phyloP scores from a whole-genome alignment of 345 rosid genomes.

The Trapa incisa region DNA sequence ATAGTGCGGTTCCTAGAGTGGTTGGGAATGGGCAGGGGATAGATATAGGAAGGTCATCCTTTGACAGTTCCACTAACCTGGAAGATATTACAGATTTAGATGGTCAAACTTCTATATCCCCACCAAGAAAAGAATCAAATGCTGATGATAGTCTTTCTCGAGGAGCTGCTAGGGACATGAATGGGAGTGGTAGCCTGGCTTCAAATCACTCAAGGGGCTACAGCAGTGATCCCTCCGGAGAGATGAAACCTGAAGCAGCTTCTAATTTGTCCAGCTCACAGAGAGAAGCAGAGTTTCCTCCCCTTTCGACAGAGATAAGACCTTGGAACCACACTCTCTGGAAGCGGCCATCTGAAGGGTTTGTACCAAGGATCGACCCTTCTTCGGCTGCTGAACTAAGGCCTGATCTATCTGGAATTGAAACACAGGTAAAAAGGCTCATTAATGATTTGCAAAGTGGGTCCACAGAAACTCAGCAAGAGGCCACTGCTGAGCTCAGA shows the following conservation, averaged over 20 bases:
- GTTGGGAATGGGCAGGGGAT: constrained; percentile 38
- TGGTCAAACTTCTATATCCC: constrained; percentile 34
- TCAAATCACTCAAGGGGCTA: constrained; percentile 45
- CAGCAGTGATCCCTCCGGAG: constrained; percentile 75
- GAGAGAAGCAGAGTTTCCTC: constrained; percentile 48
- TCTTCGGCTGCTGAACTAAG: constrained; percentile 55
- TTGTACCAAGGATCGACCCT: constrained; percentile 59
- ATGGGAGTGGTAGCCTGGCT: constrained; percentile 38
- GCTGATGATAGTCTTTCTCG: constrained; percentile 35
- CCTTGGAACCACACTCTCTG: constrained; percentile 47
- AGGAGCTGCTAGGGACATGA: constrained; percentile 35
- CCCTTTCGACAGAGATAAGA: constrained; percentile 43
- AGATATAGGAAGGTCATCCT: constrained; percentile 41
- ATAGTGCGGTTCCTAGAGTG: constrained; percentile 35
- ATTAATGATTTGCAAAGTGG: constrained; percentile 50
- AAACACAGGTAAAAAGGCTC: constrained; percentile 51
- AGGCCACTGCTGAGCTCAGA: constrained; percentile 47
- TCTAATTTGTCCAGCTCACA: constrained; percentile 22
- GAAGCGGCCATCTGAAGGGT: constrained; percentile 72
- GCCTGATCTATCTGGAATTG: constrained; percentile 67
- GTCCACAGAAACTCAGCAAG: constrained; percentile 50
- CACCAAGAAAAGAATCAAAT: constrained; percentile 39
- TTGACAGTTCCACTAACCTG: constrained; percentile 33
- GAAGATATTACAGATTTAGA: constrained; percentile 37
- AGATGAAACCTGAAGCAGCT: constrained; percentile 45